Base-by-base conservation (phyloP, 495 filamentous ascomycete genomes). In the Lasiosphaeria ovina region DNA sequence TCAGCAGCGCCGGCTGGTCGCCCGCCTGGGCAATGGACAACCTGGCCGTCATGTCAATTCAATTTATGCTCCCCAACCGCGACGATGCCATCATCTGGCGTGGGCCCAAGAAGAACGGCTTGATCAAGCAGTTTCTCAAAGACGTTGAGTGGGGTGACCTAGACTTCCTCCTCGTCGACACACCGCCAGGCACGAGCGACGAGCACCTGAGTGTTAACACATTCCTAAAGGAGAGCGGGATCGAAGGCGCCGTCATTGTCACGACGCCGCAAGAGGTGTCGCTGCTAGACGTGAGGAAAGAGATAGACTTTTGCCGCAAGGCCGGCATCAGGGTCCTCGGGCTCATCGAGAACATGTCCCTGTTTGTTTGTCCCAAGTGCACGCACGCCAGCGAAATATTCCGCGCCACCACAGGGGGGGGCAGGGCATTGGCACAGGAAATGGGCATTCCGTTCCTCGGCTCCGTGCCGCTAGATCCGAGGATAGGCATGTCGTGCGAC, bases 31-130 rank as follows among this genome's bases (percentile, higher is more conserved):
- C 94, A 3, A 80, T 83, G 50, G 94, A 96, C 57, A 97, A 97
- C 63, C 77, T 98, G 42, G 88, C 87, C 1, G 91, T 93, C 36
- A 98, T 98, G 94, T 92, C 87, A 56, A 88, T 98, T 63, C 94
- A 98, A 73, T 98, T 98, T 71, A 94, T 98, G 93, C 79, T 98
- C 38, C 94, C 94, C 0, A 90, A 90, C 59, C 79, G 89, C 4
- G 94, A 98, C 67, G 91, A 94, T 62, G 95, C 94, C 3, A 86
- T 98, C 11, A 98, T 98, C 60, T 98, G 94, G 95, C 81, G 93
- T 34, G 94, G 94, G 0, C 89, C 95, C 4, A 98, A 98, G 81
- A 98, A 98, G 83, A 98, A 97, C 67, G 94, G 94, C 1, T 72
- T 98, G 58, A 98, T 98, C 70, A 98, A 98, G 77, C 89, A 93